These are phyloP conservation scores for Aspergillus proliferans DNA, from an alignment of 2,329 filamentous ascomycete species.

Conservation along the genomic window DNA sequence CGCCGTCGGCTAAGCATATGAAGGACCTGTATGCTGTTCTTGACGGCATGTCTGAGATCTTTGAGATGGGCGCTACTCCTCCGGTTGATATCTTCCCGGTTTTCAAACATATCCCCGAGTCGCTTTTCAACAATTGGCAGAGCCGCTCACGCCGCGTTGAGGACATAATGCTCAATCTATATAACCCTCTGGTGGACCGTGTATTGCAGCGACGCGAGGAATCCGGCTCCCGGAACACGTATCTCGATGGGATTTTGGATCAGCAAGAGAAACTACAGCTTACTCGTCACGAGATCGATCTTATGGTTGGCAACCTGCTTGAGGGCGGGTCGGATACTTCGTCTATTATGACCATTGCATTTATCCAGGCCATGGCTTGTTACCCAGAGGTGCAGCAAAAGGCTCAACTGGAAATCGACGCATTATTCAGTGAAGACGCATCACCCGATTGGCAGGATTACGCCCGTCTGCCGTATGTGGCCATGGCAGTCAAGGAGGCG, in stretches of 20 bases:
- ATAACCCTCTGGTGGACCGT: constrained; percentile 30
- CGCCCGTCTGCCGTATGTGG: constrained; percentile 32
- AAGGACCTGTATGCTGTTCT: constrained; percentile 26
- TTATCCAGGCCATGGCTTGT: constrained; percentile 10
- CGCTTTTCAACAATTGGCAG: constrained; percentile 36
- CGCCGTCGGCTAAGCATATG: constrained; percentile 31
- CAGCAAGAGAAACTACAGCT: constrained; percentile 23
- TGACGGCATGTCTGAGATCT: constrained; percentile 32
- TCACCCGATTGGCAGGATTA: constrained; percentile 41
- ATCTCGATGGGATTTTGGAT: constrained; percentile 40
- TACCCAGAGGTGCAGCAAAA: constrained; percentile 19
- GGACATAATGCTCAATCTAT: constrained; percentile 38
- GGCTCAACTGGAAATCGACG: constrained; percentile 46
- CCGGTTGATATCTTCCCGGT: constrained; percentile 46
- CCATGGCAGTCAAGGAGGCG: constrained; percentile 51
- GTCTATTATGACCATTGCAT: constrained; percentile 31
- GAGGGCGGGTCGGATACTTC: constrained; percentile 39
- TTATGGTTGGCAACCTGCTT: constrained; percentile 21
- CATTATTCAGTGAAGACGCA: constrained; percentile 42
- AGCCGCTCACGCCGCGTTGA: constrained; percentile 31
- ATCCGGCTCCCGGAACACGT: constrained; percentile 19
- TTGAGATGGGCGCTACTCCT: constrained; percentile 45
- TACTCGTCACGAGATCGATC: constrained; percentile 37
- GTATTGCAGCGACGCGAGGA: constrained; percentile 28
- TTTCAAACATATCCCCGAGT: constrained; percentile 39